These are phyloP conservation scores for Lichtheimia ornata DNA, from an alignment of 371 early-diverging fungal genomes.

Conservation along the genomic window DNA sequence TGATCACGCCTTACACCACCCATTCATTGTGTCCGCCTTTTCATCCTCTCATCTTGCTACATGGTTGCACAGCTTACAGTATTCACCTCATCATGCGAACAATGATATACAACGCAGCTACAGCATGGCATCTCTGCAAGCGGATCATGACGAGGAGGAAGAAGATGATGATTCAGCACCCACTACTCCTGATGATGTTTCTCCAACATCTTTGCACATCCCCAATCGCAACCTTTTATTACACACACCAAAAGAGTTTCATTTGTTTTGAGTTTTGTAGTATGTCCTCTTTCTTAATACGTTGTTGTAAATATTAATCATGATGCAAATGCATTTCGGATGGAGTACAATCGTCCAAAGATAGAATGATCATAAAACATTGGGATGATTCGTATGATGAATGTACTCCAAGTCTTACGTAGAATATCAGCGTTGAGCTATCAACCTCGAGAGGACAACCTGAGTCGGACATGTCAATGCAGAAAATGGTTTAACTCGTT, in stretches of 20 bases:
- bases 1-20: neutral
- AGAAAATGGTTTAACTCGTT: too few relatives aligned
- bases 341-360: too few relatives aligned
- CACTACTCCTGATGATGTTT: neutral
- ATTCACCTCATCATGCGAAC: neutral
- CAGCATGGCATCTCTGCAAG: neutral
- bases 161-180: slow-evolving; percentile 1
- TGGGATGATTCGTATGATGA: too few relatives aligned
- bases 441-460: too few relatives aligned
- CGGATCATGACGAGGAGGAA: neutral
- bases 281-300: neutral
- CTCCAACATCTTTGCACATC: neutral
- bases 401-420: too few relatives aligned
- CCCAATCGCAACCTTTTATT: neutral
- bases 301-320: neutral
- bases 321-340: too few relatives aligned
- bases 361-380: too few relatives aligned
- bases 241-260: neutral
- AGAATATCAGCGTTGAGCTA: too few relatives aligned
- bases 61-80: neutral
- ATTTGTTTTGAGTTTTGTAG: neutral
- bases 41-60: neutral
- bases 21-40: neutral
- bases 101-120: neutral
- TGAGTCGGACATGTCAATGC: too few relatives aligned